Evolutionary conservation across 1,284 basidiomycete genomes (phyloP), one percentile per base, ranked within the genome.

Genomic region (Mycena sp.): DNA sequence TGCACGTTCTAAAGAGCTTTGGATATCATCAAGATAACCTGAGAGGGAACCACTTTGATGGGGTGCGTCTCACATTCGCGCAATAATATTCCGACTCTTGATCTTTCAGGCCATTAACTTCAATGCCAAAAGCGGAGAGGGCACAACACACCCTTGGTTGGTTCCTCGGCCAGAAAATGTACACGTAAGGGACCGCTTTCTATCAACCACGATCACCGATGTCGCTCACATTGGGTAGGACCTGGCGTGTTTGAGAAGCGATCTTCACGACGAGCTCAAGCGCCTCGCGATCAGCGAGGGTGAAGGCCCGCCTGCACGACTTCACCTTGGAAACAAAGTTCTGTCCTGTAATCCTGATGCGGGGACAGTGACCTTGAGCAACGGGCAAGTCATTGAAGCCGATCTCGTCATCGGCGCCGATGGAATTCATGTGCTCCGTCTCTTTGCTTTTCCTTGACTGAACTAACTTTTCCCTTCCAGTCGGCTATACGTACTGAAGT

Each of bases 331-430:
- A 17, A 35, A 7, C 14, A 63, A 28, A 38, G 57, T 66, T 10
- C 4, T 60, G 28, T 46, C 38, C 5, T 66, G 61, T 29, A 32
- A 56, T 9, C 57, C 65, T 6, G 48, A 63, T 12, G 41, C 35
- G 16, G 61, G 57, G 2, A 57, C 48, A 9, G 21, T 67, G 21
- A 63, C 54, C 9, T 44, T 67, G 28, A 16, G 53, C 5, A 30
- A 19, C 17, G 64, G 58, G 6, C 21, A 57, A 40, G 44, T 44
- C 11, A 28, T 67, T 6, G n/a, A 35, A 3, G 61, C 53, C 9
- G 65, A 67, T 41, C 37, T 63, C 23, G 45, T 67, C n/a, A 41
- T 67, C n/a, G 61, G 61, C 4, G 65, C 65, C 7, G 65, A 67
- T 40, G 65, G 65, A 19, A 9, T 67, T 25, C 57, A 63, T 37